Evolutionary conservation across 2,329 filamentous ascomycete genomes (phyloP), one percentile per base, ranked within the genome.

Genomic region (Epichloe glyceriae): DNA sequence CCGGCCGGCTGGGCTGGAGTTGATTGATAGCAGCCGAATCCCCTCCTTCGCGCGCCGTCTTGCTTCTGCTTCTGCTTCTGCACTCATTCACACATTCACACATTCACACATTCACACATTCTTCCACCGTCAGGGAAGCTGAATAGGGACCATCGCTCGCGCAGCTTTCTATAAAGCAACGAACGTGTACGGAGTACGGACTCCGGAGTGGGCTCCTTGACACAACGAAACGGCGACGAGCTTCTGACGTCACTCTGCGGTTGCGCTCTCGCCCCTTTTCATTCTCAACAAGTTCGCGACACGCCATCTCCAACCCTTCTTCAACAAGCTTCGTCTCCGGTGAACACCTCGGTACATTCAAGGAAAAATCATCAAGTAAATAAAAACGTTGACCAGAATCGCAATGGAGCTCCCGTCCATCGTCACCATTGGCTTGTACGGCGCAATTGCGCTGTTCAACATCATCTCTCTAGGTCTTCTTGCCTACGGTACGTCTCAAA

Each of bases 391-490:
- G 26, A 30, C 26, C 26, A 10, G 8, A 30, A 30, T 47, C 45
- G 15, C 39, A 22, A 54, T 54, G 52, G 52, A 54, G 44, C 47
- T 54, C 14, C 48, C 52, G n/a, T 1, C 50, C 22, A 5, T 52
- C 35, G 39, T 44, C 33, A 49, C 22, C 22, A 20, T 52, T 11
- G 50, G 22, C 47, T n/a, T 54, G n/a, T 38, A 52, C 19, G 52
- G 47, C 50, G 37, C 41, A 12, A 52, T 54, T 19, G 52, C 35
- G 40, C 47, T 54, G 11, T 26, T 54, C 35, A 40, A 52, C 30
- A 50, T 54, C 33, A 50, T 52, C 11, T 45, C 34, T 8, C 33
- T 54, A 5, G 52, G 50, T 47, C 52, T 54, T 10, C 47, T 54
- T 3, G 47, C 44, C 22, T 50, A 52, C 17, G 50, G 52, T 52